Conservation (phyloP, 2,329 filamentous ascomycete genomes). For the Diplodia mutila region DNA sequence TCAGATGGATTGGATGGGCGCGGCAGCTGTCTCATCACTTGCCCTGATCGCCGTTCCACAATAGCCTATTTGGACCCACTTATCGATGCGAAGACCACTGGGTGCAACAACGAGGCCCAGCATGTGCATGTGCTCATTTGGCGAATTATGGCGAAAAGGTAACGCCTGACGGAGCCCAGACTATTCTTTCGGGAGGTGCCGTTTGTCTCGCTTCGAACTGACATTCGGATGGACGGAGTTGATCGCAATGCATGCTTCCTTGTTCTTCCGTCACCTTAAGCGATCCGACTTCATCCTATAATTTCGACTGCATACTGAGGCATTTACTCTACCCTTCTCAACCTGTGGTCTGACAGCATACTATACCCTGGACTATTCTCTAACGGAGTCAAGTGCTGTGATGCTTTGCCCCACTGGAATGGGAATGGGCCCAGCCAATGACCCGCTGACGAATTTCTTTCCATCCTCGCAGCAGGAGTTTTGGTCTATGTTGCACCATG, state of each 20-base stretch:
- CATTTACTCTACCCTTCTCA: not conserved
- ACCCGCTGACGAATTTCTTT: not conserved
- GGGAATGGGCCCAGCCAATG: not conserved
- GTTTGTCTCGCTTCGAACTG: not conserved
- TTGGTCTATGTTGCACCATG: not conserved
- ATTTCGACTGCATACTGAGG: not conserved
- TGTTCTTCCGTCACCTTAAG: not conserved
- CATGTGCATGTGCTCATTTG: not conserved
- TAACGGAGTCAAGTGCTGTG: not conserved
- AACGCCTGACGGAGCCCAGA: not conserved
- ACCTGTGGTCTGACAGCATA: not conserved
- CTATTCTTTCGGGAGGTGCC: not conserved
- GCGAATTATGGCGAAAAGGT: not conserved
- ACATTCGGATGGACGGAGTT: not conserved
- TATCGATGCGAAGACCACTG: not conserved
- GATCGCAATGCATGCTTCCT: not conserved
- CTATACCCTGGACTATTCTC: not conserved
- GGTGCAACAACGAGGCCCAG: not conserved
- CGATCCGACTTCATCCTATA: not conserved
- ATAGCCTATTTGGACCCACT: constrained; percentile 4
- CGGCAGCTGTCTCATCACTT: not conserved
- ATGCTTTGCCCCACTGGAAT: not conserved
- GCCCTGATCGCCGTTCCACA: not conserved
- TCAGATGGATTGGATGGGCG: constrained; percentile 4
- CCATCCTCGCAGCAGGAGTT: not conserved